Base-by-base conservation (phyloP, 2,329 filamentous ascomycete genomes). In the Aspergillus sp. region DNA sequence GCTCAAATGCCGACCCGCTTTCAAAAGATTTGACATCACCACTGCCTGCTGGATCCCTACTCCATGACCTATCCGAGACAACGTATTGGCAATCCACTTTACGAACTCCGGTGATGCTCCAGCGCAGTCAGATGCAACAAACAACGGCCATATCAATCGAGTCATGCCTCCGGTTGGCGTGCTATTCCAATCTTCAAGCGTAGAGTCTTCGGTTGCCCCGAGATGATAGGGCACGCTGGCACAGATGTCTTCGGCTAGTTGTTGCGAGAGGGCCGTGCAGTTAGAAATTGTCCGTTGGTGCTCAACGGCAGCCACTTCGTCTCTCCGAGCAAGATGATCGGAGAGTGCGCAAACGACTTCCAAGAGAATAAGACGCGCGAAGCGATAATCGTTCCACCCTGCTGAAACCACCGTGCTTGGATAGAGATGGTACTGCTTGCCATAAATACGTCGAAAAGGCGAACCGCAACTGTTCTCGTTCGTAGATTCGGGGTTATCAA, bases 301-400 rank as follows among this genome's bases (percentile, higher is more conserved):
- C 18, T 53, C 48, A 5, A 41, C 41, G 9, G 13, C 41, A 6
- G 24, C n/a, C 4, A 8, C 34, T 44, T 34, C 45, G 4, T 47
- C 15, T 20, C 26, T 20, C 22, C 17, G 41, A 18, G 26, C 18
- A 4, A 24, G n/a, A 17, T 49, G 24, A 47, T 58, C 17, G 48
- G n/a, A 47, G 38, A 54, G 15, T 12, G 26, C 51, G 18, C 45
- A 34, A 7, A 64, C 39, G 9, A 63, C 54, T 15, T 52, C 56
- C 5, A 63, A 52, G 7, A 68, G 49, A 18, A 62, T 53, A 8
- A 68, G 60, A 12, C 64, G 62, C n/a, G 61, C 59, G 55, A 66
- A 65, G 3, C 64, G 64, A 47, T 65, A 63, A 13, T 62, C 54
- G 34, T 62, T 68, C 66, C 66, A 68, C 53, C 59, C 56, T n/a